A percentile compares a stretch with the other conserved stretches of the same genome.
These are phyloP conservation scores for Aspergillus sojae DNA, from an alignment of 2,329 filamentous ascomycete genomes.

Conservation along the genomic window DNA sequence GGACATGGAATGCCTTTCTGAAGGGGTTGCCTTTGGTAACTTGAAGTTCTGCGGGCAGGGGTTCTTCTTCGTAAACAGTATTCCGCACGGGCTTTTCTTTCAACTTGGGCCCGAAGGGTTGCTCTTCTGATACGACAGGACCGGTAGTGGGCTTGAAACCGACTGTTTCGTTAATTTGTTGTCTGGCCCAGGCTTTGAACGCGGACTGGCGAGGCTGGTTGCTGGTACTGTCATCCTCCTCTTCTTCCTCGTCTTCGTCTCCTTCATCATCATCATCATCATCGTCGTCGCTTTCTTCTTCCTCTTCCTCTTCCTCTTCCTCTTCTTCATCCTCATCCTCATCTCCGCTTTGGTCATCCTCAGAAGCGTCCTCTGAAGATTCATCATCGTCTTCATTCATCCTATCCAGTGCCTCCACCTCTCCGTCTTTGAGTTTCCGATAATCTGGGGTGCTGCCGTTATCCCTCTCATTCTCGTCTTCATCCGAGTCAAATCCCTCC, in stretches of 20 bases:
- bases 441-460: slow-evolving; percentile 41
- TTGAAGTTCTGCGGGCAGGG: slow-evolving; percentile 43
- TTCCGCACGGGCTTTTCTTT: slow-evolving; percentile 37
- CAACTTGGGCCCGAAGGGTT: slow-evolving; percentile 31
- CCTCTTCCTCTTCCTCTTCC: slow-evolving; percentile 26
- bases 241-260: slow-evolving; percentile 32
- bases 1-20: slow-evolving; percentile 75
- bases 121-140: slow-evolving; percentile 35
- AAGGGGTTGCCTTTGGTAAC: slow-evolving; percentile 47
- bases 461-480: slow-evolving; percentile 29
- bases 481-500: slow-evolving; percentile 50
- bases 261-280: slow-evolving; percentile 41
- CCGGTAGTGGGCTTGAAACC: slow-evolving; percentile 62
- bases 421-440: slow-evolving; percentile 25
- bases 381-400: slow-evolving; percentile 32
- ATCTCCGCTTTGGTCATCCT: slow-evolving; percentile 34
- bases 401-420: slow-evolving; percentile 16
- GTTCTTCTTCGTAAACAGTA: slow-evolving; percentile 41
- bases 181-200: slow-evolving; percentile 92
- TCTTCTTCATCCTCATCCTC: slow-evolving; percentile 21
- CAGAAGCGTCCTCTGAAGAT: slow-evolving; percentile 16
- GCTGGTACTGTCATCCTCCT: slow-evolving; percentile 30
- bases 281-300: slow-evolving; percentile 36
- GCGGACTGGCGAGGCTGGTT: slow-evolving; percentile 57
- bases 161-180: slow-evolving; percentile 80